Percentiles rank a stretch among this genome's conserved stretches.
Conservation (phyloP, 208 protist genomes). For the Crithidia brevicula region DNA sequence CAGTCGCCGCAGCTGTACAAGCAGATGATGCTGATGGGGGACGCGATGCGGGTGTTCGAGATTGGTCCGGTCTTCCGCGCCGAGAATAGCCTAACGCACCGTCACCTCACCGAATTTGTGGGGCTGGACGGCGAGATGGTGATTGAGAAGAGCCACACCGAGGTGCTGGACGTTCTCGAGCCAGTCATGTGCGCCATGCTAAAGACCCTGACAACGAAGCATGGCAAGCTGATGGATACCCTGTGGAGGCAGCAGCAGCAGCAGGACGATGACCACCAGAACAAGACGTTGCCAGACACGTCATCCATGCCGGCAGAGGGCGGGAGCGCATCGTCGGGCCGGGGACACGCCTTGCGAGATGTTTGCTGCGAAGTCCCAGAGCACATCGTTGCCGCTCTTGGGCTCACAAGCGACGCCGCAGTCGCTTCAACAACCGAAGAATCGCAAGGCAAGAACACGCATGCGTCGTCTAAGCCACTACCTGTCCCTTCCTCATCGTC, state of each 20-base stretch:
- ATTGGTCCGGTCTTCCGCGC: conserved; percentile 98
- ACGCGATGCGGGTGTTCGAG: conserved; percentile 95
- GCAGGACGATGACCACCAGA: neutral
- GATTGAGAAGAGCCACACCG: conserved; percentile 96
- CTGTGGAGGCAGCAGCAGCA: conserved; percentile 20
- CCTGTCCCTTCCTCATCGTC: neutral
- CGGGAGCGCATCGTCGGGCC: neutral
- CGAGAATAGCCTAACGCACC: conserved; percentile 98
- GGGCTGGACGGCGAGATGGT: conserved; percentile 99
- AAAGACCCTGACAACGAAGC: conserved; percentile 56
- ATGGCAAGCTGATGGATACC: conserved; percentile 13
- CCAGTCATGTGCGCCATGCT: conserved; percentile 95
- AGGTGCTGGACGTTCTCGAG: conserved; percentile 96
- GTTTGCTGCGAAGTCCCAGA: conserved; percentile 28
- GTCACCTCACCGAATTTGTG: conserved; percentile 99
- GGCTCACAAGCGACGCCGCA: conserved; percentile 2
- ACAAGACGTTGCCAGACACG: neutral
- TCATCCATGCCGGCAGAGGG: neutral
- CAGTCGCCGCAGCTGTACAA: conserved; percentile 99
- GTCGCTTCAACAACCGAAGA: too few relatives aligned
- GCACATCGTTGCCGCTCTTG: conserved; percentile 1
- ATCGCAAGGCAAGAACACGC: too few relatives aligned
- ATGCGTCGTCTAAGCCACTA: too few relatives aligned
- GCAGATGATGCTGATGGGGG: conserved; percentile 97
- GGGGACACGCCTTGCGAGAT: conserved; percentile 4